Evolutionary conservation across 352 stramenopile genomes (phyloP), one percentile per base, ranked within the genome.

Genomic region (Pythium phragmiticola): DNA sequence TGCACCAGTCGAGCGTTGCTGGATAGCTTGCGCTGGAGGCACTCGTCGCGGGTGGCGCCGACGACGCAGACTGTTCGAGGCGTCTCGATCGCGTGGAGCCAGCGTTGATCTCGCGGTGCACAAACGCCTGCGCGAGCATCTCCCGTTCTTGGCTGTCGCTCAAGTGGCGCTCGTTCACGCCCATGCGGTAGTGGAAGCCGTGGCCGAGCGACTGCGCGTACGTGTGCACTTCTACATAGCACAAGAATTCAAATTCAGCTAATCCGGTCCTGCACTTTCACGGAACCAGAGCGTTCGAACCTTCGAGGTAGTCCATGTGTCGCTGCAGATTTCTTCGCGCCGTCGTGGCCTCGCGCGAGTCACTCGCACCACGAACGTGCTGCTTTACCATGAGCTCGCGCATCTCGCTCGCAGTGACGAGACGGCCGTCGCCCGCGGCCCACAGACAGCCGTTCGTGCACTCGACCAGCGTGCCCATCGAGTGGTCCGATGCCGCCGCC

Each of bases 261-360:
- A 4, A 46, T 28, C 13, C 39, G 1, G 2, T 8, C 13, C 19
- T 8, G 5, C 39, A 46, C 9, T n/a, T 17, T 19, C 39, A 21
- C 21, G 21, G 39, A 4, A 39, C 34, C 7, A 39, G 7, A 14
- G 34, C 39, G 39, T 46, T 11, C 57, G 41, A 54, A 92, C 82
- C 78, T 72, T 91, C 81, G 28, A 93, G 76, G 66, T 93, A 93
- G 48, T 74, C 70, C 75, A 93, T 91, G 73, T 93, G 84, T 26
- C 60, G 67, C 52, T 88, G 54, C n/a, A 92, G 65, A 58, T 90
- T 90, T 58, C 80, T 75, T 43, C 67, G 67, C 16, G 70, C 60
- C 3, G 30, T 45, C 6, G 12, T 48, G 28, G 57, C 19, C 17
- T 16, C 13, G 14, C 12, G 34, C 47, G 64, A 68, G 23, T 66